Evolutionary conservation across 805 yeast genomes (phyloP).

Genomic region (Wickerhamiella parazyma): DNA sequence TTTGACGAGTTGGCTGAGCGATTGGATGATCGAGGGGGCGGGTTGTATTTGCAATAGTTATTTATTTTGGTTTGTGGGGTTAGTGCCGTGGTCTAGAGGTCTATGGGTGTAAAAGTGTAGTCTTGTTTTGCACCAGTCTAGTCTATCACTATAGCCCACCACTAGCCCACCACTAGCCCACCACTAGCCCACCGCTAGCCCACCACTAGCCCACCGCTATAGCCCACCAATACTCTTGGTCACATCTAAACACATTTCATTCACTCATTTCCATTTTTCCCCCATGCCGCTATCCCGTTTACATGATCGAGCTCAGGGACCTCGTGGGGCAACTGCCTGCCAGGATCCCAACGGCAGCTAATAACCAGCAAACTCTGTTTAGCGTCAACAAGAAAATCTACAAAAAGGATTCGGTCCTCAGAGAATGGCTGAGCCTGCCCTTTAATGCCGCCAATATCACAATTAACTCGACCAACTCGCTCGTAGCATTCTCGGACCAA

Average conservation of each 20-base stretch:
- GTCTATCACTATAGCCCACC: too few relatives aligned
- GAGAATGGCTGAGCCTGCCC: not conserved
- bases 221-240: too few relatives aligned
- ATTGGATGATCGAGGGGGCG: conserved; percentile 64
- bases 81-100: too few relatives aligned
- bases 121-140: too few relatives aligned
- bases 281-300: too few relatives aligned
- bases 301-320: conserved; percentile 7
- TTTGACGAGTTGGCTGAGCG: conserved; percentile 51
- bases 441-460: conserved; percentile 17
- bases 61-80: too few relatives aligned
- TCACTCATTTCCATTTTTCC: too few relatives aligned
- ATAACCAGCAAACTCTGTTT: not conserved
- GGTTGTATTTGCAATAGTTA: conserved; percentile 21
- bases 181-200: too few relatives aligned
- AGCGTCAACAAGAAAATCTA: not conserved
- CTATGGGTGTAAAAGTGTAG: too few relatives aligned
- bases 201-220: too few relatives aligned
- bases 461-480: conserved; percentile 31
- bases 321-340: not conserved
- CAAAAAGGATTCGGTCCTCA: not conserved
- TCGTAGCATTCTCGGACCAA: conserved; percentile 32
- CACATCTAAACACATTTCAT: too few relatives aligned
- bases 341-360: not conserved
- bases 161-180: too few relatives aligned